Percentiles rank a stretch among this genome's conserved stretches.
Evolutionary conservation across 2,329 filamentous ascomycete species (phyloP).

Genomic region (Intubia oerlemansii): DNA sequence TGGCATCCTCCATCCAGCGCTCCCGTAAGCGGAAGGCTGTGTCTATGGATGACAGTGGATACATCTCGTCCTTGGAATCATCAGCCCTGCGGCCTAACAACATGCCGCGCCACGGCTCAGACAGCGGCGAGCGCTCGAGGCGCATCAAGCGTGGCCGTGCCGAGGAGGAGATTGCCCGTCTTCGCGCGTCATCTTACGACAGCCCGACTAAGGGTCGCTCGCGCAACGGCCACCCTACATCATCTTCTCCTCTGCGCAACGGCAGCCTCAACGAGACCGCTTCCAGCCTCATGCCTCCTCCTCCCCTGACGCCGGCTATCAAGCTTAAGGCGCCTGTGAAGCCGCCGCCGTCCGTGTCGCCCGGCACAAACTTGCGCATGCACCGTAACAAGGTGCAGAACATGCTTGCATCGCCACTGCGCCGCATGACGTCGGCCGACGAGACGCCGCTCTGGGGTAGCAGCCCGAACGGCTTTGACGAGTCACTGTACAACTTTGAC

Average conservation of each 20-base stretch:
- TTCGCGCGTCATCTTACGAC: conserved; percentile 81
- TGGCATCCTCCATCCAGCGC: conserved; percentile 30
- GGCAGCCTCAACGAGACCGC: conserved; percentile 20
- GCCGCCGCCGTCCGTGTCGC: conserved; percentile 58
- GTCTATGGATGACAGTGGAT: conserved; percentile 80
- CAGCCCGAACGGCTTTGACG: conserved; percentile 52
- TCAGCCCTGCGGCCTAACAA: conserved; percentile 56
- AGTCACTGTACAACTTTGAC: conserved; percentile 27
- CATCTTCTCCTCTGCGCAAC: conserved; percentile 48
- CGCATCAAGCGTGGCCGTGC: conserved; percentile 81
- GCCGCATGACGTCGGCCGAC: conserved; percentile 16
- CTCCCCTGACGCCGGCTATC: conserved; percentile 60
- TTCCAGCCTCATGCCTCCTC: conserved; percentile 34
- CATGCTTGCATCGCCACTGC: conserved; percentile 58
- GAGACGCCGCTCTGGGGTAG: conserved; percentile 24
- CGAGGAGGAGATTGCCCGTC: conserved; percentile 85
- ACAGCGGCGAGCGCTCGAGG: conserved; percentile 48
- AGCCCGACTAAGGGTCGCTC: conserved; percentile 58
- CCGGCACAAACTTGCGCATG: conserved; percentile 76
- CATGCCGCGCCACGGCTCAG: conserved; percentile 39
- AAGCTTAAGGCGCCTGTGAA: conserved; percentile 48
- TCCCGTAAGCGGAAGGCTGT: conserved; percentile 58
- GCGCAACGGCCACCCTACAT: conserved; percentile 27
- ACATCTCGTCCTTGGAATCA: conserved; percentile 89
- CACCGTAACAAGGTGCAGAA: conserved; percentile 68